A percentile compares a stretch with the other conserved stretches of the same genome.
Conservation (phyloP, 2,329 filamentous ascomycete genomes). For the Xylariales sp. region DNA sequence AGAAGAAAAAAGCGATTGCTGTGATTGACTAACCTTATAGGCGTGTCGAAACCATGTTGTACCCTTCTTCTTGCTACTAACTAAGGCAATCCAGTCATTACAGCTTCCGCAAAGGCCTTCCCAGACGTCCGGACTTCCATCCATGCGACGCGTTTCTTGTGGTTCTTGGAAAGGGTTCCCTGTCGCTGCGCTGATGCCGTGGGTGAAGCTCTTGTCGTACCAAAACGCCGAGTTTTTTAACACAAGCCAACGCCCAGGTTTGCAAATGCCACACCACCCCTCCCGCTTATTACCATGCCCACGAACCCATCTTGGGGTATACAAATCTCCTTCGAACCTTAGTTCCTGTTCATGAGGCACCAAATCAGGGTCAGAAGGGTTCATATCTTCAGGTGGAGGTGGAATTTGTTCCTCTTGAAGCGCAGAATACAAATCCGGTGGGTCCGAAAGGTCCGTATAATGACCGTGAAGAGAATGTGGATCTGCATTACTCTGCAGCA, state of each 20-base stretch:
- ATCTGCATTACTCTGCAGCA: slow-evolving; percentile 80
- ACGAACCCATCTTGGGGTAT: slow-evolving; percentile 85
- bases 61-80: slow-evolving; percentile 91
- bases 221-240: slow-evolving; percentile 92
- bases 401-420: slow-evolving; percentile 78
- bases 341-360: slow-evolving; percentile 82
- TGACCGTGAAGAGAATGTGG: slow-evolving; percentile 74
- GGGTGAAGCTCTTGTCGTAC: slow-evolving; percentile 93
- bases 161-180: slow-evolving; percentile 83
- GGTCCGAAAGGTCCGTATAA: slow-evolving; percentile 78
- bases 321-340: slow-evolving; percentile 83
- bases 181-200: slow-evolving; percentile 85
- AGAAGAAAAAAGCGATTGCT: neutral
- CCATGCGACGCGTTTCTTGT: slow-evolving; percentile 78
- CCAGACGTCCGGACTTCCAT: slow-evolving; percentile 84
- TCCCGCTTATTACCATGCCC: slow-evolving; percentile 89
- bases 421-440: slow-evolving; percentile 80
- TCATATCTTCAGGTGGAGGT: slow-evolving; percentile 84
- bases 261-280: slow-evolving; percentile 91
- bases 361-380: slow-evolving; percentile 79
- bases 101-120: slow-evolving; percentile 83
- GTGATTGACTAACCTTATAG: slow-evolving; percentile 73
- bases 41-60: slow-evolving; percentile 92
- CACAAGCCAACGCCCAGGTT: slow-evolving; percentile 85
- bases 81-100: slow-evolving; percentile 82